Conservation (phyloP, 768 basidiomycete genomes). For the Cystofilobasidium macerans region DNA sequence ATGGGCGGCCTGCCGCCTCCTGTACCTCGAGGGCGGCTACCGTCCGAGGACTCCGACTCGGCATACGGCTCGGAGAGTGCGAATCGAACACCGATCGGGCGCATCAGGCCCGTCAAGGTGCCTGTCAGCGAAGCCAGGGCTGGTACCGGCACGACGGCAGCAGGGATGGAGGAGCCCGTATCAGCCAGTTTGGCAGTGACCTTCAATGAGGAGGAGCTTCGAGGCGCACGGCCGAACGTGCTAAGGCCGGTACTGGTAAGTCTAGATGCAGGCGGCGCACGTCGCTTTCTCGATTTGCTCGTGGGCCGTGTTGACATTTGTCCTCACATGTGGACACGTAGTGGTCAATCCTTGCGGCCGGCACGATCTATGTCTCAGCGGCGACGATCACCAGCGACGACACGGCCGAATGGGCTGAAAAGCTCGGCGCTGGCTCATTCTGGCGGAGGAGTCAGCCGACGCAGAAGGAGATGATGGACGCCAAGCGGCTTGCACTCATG, state of each 20-base stretch:
- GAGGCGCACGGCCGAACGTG: neutral
- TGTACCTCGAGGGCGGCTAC: neutral
- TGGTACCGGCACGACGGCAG: neutral
- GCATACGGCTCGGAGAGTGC: neutral
- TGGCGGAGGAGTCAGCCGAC: slow-evolving; percentile 13
- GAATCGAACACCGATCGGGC: slow-evolving; percentile 5
- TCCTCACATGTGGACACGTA: neutral
- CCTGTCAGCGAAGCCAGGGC: neutral
- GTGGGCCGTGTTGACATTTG: too few species aligned
- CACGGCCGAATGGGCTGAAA: slow-evolving; percentile 10
- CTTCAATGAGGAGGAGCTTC: neutral
- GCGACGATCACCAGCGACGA: slow-evolving; percentile 10
- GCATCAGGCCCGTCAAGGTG: slow-evolving; percentile 7
- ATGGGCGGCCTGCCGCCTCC: neutral
- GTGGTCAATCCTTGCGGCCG: slow-evolving; percentile 3
- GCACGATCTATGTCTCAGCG: neutral
- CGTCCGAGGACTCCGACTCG: neutral
- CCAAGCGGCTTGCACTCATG: slow-evolving; percentile 17
- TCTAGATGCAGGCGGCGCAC: neutral
- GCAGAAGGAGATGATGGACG: slow-evolving; percentile 20
- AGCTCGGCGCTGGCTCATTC: slow-evolving; percentile 17
- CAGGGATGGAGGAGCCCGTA: neutral
- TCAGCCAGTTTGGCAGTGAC: neutral
- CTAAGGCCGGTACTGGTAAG: slow-evolving; percentile 8
- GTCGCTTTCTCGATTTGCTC: too few species aligned